Percentiles rank a stretch among this genome's conserved stretches.
Conservation (phyloP, 257 asterid species). For the Rauvolfia tetraphylla region DNA sequence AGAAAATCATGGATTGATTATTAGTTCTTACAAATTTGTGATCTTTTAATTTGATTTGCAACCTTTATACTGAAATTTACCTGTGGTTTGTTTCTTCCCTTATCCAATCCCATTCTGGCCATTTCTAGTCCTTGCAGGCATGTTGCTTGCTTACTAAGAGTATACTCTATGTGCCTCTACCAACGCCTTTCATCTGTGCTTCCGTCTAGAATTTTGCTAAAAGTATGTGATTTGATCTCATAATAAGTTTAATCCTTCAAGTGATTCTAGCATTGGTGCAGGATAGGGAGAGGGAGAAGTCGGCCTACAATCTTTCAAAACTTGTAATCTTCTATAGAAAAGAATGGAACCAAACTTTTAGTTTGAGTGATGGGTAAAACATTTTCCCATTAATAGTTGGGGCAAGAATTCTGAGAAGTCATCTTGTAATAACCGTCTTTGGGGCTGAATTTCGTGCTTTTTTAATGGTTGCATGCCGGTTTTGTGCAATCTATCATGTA, state of each 20-base stretch:
- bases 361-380: not conserved
- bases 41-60: not conserved
- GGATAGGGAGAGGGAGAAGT: not conserved
- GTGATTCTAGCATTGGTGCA: not conserved
- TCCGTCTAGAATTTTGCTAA: not conserved
- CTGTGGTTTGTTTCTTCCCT: not conserved
- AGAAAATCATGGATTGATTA: not conserved
- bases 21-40: not conserved
- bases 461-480: not conserved
- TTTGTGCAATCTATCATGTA: not conserved
- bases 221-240: not conserved
- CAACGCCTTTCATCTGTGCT: not conserved
- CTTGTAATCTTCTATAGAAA: not conserved
- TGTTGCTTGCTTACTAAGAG: not conserved
- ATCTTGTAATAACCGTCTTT: not conserved
- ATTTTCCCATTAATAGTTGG: not conserved
- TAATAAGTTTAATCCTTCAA: not conserved
- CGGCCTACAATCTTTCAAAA: not conserved
- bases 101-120: not conserved
- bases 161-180: not conserved
- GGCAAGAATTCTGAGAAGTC: not conserved
- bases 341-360: not conserved
- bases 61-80: not conserved
- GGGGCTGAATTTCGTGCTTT: constrained; percentile 1
- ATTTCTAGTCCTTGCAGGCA: not conserved